Conservation (phyloP, 139 green algal genomes). For the Chlamydomonas sp. region DNA sequence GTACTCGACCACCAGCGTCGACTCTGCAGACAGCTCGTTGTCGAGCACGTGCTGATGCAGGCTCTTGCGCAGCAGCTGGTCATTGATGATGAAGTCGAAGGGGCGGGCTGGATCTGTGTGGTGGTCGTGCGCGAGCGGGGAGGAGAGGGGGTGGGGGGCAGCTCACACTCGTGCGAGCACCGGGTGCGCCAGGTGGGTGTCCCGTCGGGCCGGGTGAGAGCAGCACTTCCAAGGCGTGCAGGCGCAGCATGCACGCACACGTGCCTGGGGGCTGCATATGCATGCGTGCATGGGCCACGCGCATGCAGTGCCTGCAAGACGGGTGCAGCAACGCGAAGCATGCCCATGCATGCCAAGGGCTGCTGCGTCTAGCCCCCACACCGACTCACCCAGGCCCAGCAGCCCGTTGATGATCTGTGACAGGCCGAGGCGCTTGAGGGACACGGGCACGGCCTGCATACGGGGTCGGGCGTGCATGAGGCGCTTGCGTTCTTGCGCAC, state of each 20-base stretch:
- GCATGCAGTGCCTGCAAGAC: too few relatives aligned
- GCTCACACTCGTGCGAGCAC: too few relatives aligned
- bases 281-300: too few relatives aligned
- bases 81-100: slow-evolving; percentile 93
- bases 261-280: too few relatives aligned
- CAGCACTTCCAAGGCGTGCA: too few relatives aligned
- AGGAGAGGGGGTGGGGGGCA: too few relatives aligned
- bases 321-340: background rate
- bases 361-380: background rate
- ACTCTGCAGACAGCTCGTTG: slow-evolving; percentile 71
- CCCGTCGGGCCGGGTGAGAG: too few relatives aligned
- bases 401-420: slow-evolving; percentile 96
- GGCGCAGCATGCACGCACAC: too few relatives aligned
- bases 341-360: background rate
- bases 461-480: background rate
- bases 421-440: slow-evolving; percentile 83
- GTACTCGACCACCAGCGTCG: slow-evolving; percentile 83
- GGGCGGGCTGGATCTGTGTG: slow-evolving; percentile 62
- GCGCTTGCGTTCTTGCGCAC: too few relatives aligned
- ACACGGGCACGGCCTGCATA: slow-evolving; percentile 71
- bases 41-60: slow-evolving; percentile 69
- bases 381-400: slow-evolving; percentile 62
- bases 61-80: slow-evolving; percentile 73
- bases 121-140: background rate
- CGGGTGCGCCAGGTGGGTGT: too few relatives aligned